These are phyloP conservation scores for Inga leiocalycina DNA, from an alignment of 306 rosid species.

Conservation along the genomic window DNA sequence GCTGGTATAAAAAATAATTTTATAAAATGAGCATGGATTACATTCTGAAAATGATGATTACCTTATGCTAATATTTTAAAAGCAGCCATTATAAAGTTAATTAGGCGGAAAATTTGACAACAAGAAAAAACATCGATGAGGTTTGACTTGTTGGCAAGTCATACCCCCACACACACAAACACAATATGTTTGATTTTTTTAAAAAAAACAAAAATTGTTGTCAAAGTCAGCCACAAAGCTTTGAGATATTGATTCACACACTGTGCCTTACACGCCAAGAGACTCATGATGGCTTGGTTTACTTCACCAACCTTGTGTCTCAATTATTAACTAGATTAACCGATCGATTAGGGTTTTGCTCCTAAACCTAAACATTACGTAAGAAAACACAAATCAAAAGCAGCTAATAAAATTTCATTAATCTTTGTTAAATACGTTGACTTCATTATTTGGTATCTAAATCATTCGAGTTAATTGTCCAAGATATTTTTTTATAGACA, in stretches of 20 bases:
- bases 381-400: background rate
- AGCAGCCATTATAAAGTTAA: background rate
- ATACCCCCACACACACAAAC: conserved; percentile 7
- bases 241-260: conserved; percentile 34
- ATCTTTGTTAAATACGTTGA: conserved; percentile 5
- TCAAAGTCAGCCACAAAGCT: conserved; percentile 55
- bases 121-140: background rate
- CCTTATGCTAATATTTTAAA: background rate
- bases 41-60: background rate
- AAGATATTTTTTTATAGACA: conserved; percentile 33
- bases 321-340: conserved; percentile 12
- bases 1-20: no score
- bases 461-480: conserved; percentile 9
- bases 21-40: background rate
- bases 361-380: background rate
- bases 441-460: background rate
- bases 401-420: background rate
- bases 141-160: background rate
- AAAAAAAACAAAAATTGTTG: background rate
- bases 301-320: conserved; percentile 36
- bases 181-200: background rate
- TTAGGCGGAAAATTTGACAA: background rate
- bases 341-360: background rate
- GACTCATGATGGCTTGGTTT: conserved; percentile 37
- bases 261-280: conserved; percentile 36